phyloP scores from a whole-genome alignment of 805 yeast genomes.

The Brettanomyces sp. region DNA sequence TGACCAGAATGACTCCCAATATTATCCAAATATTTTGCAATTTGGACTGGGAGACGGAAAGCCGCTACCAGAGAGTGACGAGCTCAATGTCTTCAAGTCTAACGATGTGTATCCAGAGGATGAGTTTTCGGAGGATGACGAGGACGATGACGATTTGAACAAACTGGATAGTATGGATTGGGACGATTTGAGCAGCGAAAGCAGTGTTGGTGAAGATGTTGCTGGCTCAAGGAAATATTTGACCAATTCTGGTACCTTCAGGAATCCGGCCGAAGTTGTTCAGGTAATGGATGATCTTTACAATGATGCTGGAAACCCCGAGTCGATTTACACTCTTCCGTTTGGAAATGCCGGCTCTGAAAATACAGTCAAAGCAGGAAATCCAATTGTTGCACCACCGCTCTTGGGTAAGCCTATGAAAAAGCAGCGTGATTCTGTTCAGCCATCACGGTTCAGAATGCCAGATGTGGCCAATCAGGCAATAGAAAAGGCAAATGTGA shows the following conservation, averaged over 20 bases:
- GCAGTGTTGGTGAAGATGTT: conserved; percentile 16
- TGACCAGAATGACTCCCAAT: conserved; percentile 18
- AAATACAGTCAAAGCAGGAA: background rate
- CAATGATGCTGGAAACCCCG: background rate
- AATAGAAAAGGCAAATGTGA: background rate
- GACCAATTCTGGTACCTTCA: background rate
- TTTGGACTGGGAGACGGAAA: conserved; percentile 18
- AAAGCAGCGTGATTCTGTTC: background rate
- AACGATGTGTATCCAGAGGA: conserved; percentile 22
- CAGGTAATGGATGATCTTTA: background rate
- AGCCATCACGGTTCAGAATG: conserved; percentile 11
- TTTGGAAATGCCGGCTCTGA: background rate
- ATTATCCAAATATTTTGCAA: conserved; percentile 19
- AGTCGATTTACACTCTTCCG: background rate
- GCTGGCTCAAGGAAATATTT: conserved; percentile 1
- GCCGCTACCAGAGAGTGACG: conserved; percentile 23
- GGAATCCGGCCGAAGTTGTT: background rate
- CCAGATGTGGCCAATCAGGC: conserved; percentile 4
- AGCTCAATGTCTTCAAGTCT: conserved; percentile 23
- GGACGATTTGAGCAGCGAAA: conserved; percentile 19
- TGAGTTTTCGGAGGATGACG: conserved; percentile 24
- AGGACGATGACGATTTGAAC: conserved; percentile 20
- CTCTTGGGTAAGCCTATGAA: background rate
- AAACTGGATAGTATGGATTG: conserved; percentile 22
- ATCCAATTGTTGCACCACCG: background rate